These are phyloP conservation scores for Lachancea thermotolerans DNA, from an alignment of 805 yeast species.

Conservation along the genomic window DNA sequence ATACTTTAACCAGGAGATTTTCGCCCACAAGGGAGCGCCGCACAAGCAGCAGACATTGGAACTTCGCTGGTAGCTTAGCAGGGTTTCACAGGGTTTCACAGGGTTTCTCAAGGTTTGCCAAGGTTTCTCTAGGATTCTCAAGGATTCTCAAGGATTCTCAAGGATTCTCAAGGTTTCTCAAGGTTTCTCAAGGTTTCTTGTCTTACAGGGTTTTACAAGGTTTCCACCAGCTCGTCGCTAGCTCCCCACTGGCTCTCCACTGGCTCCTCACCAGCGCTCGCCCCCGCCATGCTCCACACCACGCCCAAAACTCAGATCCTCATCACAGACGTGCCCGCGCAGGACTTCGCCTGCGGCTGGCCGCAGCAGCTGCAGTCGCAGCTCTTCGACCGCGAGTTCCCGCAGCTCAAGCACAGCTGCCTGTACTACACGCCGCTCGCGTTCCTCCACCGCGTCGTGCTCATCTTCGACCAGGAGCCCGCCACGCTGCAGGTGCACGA, in stretches of 20 bases:
- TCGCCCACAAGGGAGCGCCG: too few species aligned
- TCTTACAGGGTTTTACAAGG: too few species aligned
- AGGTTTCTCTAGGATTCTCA: too few species aligned
- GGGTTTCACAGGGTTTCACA: too few species aligned
- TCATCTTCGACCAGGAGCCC: constrained; percentile 28
- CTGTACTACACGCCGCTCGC: constrained; percentile 35
- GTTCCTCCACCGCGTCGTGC: constrained; percentile 39
- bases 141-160: too few species aligned
- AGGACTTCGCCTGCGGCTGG: constrained; percentile 22
- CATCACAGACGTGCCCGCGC: constrained; percentile 28
- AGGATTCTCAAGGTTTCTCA: too few species aligned
- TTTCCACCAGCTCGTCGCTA: background rate
- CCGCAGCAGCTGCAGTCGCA: constrained; percentile 19
- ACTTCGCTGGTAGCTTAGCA: too few species aligned
- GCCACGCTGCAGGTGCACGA: constrained; percentile 21
- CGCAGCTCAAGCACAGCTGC: constrained; percentile 16
- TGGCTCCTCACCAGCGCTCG: background rate
- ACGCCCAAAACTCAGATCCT: constrained; percentile 25
- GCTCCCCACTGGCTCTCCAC: background rate
- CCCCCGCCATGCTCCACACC: background rate
- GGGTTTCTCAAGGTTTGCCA: too few species aligned
- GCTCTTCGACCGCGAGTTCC: constrained; percentile 22
- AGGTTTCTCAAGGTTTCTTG: too few species aligned
- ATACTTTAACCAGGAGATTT: background rate
- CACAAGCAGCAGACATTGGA: too few species aligned